Base-by-base conservation (phyloP, 2,329 filamentous ascomycete species). In the Beauveria brongniartii region DNA sequence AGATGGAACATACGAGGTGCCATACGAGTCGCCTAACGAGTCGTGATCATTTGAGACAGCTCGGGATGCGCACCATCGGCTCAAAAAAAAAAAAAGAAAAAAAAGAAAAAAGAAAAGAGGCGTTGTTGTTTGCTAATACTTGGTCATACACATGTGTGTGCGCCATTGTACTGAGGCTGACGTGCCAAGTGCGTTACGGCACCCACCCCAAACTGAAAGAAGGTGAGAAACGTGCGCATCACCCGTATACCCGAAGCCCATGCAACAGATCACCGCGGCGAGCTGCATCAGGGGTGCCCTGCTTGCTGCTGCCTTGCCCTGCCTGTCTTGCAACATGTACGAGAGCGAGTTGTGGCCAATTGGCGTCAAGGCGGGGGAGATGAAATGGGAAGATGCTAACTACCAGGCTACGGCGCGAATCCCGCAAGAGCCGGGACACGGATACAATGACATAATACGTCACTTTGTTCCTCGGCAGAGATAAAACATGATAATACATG, bases 201-300 rank as follows among this genome's bases (percentile, higher is more conserved):
- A 5, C 26, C 54, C 43, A 34, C 41, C 5, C 6, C 5, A 6
- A 46, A 22, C 26, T 34, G 44, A 2, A 48, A n/a, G 9, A 22
- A 52, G 24, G 20, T 16, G 34, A 22, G 48, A 52, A 41, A 40
- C 24, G 34, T 53, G 47, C n/a, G 46, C 44, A 28, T 57, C 20
- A 30, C 18, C 55, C 46, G 46, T 16, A 10, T 48, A 44, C 26
- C 55, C 47, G 56, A 52, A 50, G 47, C 48, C 56, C 56, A 52
- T 59, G 56, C 56, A 26, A 59, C 56, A 59, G 48, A 59, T 59
- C 56, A 53, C 26, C 37, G 30, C 37, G 30, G 34, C 12, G 56
- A 46, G 47, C 37, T 44, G 20, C 56, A 20, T 53, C 56, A 53
- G 56, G 56, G 56, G 47, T 59, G 26, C 56, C 40, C 48, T 44